phyloP scores from a whole-genome alignment of 163 green algal species.

The Smithsoniella earleae region DNA sequence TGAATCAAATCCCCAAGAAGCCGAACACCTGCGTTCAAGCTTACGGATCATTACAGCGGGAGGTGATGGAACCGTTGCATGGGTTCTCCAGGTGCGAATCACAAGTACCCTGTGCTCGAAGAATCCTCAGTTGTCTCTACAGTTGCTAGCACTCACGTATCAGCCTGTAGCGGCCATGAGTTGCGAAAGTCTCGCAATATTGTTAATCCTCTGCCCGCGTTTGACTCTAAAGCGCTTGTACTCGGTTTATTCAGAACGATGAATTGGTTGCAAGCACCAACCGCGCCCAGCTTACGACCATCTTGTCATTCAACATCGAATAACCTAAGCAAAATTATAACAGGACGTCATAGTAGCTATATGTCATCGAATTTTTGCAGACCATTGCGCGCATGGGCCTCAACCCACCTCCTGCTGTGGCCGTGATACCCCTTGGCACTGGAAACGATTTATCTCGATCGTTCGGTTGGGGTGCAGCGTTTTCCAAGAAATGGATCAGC shows the following conservation, averaged over 20 bases:
- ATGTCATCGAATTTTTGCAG: too few species aligned
- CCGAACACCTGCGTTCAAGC: conserved; percentile 29
- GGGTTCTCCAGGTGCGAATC: conserved; percentile 48
- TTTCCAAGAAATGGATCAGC: conserved; percentile 47
- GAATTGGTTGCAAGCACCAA: too few species aligned
- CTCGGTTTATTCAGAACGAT: too few species aligned
- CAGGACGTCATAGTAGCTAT: too few species aligned
- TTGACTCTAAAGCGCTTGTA: too few species aligned
- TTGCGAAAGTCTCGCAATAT: too few species aligned
- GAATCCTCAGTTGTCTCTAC: neutral
- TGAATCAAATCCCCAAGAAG: neutral
- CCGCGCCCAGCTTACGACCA: too few species aligned
- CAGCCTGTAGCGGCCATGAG: too few species aligned
- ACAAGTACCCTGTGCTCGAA: neutral
- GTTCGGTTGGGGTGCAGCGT: conserved; percentile 67
- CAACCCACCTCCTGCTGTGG: conserved; percentile 52
- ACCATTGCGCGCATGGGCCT: conserved; percentile 54
- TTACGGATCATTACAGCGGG: conserved; percentile 53
- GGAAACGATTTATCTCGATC: conserved; percentile 73
- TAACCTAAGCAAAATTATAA: too few species aligned
- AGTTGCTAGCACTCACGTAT: too few species aligned
- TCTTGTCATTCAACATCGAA: too few species aligned
- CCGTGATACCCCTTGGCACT: conserved; percentile 72
- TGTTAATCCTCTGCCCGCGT: too few species aligned
- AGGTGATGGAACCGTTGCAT: conserved; percentile 75